Evolutionary conservation across 352 stramenopile species (phyloP), one percentile per base, ranked within the genome.

Genomic region (Globisporangium carolinianum): DNA sequence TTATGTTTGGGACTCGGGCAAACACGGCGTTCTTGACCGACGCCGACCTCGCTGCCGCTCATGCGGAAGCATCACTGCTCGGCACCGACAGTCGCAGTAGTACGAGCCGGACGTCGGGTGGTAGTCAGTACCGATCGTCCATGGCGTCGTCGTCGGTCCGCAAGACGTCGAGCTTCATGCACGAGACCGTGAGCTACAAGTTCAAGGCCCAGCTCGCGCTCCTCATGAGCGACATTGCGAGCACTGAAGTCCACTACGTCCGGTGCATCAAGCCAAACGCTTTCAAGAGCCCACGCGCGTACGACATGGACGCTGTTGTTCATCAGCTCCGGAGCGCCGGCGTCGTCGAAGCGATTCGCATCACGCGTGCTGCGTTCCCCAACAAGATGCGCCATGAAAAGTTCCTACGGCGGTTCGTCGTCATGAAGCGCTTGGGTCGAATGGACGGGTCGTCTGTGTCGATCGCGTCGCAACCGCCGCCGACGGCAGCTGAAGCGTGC

Each of bases 351-450:
- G 89, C 89, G 1, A 96, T 97, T 51, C 85, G 89, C 24, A 96
- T 97, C 57, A 94, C 84, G 48, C 79, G 89, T 18, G 80, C 86
- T 1, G 83, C 89, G 1, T 97, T 96, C 62, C 89, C 89, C 3
- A 97, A 97, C 79, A 98, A 98, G 53, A 86, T 99, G 65, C 75
- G 75, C 35, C 96, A 99, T 69, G 72, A 96, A 57, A 88, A 88
- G 48, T 95, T 93, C 57, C 61, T 95, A 4, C 75, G 78, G 32
- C 79, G 85, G 17, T 95, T 95, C 61, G 80, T 92, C 32, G 68
- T 91, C 52, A 76, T 94, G 68, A 79, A 72, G 58, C 73, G 68
- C 46, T 32, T 32, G 24, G 24, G 24, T 32, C 24, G 24, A 32
- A 32, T 32, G 24, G 24, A 32, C 24, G 24, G 24, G 24, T 32